A percentile compares a stretch with the other conserved stretches of the same genome.
Evolutionary conservation across 768 basidiomycete genomes (phyloP).

Genomic region (Boletus rufocinnamomeus): DNA sequence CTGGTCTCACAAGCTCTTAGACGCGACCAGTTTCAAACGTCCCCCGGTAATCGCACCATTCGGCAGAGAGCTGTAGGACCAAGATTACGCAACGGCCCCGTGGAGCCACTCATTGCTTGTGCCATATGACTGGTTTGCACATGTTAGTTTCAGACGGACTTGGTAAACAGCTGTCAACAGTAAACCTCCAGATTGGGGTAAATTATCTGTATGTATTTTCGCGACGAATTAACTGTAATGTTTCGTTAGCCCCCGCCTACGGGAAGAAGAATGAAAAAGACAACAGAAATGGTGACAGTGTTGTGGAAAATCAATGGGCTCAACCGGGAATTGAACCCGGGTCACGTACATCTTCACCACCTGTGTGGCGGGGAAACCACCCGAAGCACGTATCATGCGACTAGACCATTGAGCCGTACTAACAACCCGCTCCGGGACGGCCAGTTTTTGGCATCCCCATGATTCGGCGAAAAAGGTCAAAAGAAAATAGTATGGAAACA

Average conservation of each 20-base stretch:
- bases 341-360: slow-evolving; percentile 39
- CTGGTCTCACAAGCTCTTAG: slow-evolving; percentile 19
- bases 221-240: neutral
- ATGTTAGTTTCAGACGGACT: slow-evolving; percentile 18
- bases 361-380: slow-evolving; percentile 21
- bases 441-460: neutral
- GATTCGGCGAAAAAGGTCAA: neutral
- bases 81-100: slow-evolving; percentile 18
- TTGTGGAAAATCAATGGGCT: slow-evolving; percentile 11
- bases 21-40: slow-evolving; percentile 15
- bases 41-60: neutral
- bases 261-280: neutral
- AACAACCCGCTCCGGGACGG: neutral
- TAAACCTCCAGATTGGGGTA: neutral
- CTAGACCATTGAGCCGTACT: slow-evolving; percentile 37
- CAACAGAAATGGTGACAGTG: too few relatives aligned
- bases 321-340: slow-evolving; percentile 41
- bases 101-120: neutral
- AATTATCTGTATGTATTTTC: neutral
- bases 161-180: slow-evolving; percentile 22
- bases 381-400: slow-evolving; percentile 41
- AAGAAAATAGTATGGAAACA: neutral
- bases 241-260: too few relatives aligned
- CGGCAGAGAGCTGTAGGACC: slow-evolving; percentile 29
- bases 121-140: slow-evolving; percentile 12